Evolutionary conservation across 805 yeast species (phyloP).

Genomic region (Myxozyma geophila): DNA sequence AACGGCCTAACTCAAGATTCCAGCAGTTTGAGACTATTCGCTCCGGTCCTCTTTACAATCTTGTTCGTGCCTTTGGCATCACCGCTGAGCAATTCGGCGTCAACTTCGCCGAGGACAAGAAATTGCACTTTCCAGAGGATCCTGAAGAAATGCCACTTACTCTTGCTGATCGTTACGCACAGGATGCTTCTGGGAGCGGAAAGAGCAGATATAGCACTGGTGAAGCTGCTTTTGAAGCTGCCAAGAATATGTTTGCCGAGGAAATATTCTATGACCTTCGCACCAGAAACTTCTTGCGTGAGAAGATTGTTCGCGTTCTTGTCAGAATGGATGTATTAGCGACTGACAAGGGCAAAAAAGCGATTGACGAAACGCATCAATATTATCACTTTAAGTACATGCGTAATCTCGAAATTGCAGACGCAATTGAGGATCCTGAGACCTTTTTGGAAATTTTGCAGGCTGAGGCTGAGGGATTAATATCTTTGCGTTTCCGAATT

Average conservation of each 20-base stretch:
- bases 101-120: conserved; percentile 68
- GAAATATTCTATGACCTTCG: conserved; percentile 81
- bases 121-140: conserved; percentile 75
- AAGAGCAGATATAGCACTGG: conserved; percentile 20
- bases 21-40: conserved; percentile 46
- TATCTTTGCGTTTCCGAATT: conserved; percentile 45
- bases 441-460: conserved; percentile 84
- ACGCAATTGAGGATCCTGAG: conserved; percentile 76
- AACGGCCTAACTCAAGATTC: conserved; percentile 49
- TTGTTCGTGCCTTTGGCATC: conserved; percentile 65
- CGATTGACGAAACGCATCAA: conserved; percentile 78
- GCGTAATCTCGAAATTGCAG: conserved; percentile 74
- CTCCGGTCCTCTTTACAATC: conserved; percentile 24
- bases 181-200: conserved; percentile 37
- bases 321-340: conserved; percentile 73
- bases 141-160: conserved; percentile 63
- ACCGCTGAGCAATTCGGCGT: conserved; percentile 82
- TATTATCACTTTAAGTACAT: conserved; percentile 93
- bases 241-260: conserved; percentile 74
- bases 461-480: conserved; percentile 81
- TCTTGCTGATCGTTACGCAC: conserved; percentile 52
- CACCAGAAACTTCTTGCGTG: conserved; percentile 65
- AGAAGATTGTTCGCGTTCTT: conserved; percentile 59
- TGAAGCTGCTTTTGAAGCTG: conserved; percentile 68
- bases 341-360: conserved; percentile 80